Evolutionary conservation across 192 early-diverging fungal species (phyloP), one percentile per base, ranked within the genome.

Genomic region (Mycoemilia scoparia): DNA sequence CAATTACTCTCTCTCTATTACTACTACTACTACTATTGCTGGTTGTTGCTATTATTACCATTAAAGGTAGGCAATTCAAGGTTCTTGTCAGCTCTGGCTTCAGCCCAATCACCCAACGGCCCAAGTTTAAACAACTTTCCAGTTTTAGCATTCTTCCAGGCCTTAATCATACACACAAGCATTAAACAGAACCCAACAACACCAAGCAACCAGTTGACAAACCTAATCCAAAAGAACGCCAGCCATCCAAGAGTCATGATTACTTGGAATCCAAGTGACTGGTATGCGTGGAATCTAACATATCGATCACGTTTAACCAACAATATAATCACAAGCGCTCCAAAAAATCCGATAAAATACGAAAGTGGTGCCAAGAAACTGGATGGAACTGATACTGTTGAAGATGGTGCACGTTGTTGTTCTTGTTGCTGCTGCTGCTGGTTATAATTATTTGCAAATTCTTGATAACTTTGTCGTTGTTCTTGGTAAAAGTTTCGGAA

Each of bases 71-170:
- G n/a, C n/a, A n/a, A n/a, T n/a, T n/a, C n/a, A n/a, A n/a, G n/a
- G n/a, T n/a, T n/a, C n/a, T n/a, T n/a, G n/a, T n/a, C n/a, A n/a
- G n/a, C n/a, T n/a, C n/a, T n/a, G n/a, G n/a, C n/a, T n/a, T 61
- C 58, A 11, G 58, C 58, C 47, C 50, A 51, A 34, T 61, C 58
- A 18, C 58, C 58, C 6, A 61, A 21, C 3, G 51, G 16, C 25
- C 58, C 58, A 1, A 61, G 47, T 45, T 61, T 61, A 35, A 55
- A 61, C 31, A 61, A 61, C 13, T 51, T 61, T 31, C 54, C 48
- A 28, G 58, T 51, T 14, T 61, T 52, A 2, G 58, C 39, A 20
- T 55, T 52, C 24, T 45, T 54, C 47, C 53, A 61, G 16, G 58
- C 58, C 21, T 35, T 46, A 28, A 40, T 46, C 29, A 41, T 43